A percentile compares a stretch with the other conserved stretches of the same genome.
Conservation (phyloP, 2,329 filamentous ascomycete genomes). For the Nemania diffusa region DNA sequence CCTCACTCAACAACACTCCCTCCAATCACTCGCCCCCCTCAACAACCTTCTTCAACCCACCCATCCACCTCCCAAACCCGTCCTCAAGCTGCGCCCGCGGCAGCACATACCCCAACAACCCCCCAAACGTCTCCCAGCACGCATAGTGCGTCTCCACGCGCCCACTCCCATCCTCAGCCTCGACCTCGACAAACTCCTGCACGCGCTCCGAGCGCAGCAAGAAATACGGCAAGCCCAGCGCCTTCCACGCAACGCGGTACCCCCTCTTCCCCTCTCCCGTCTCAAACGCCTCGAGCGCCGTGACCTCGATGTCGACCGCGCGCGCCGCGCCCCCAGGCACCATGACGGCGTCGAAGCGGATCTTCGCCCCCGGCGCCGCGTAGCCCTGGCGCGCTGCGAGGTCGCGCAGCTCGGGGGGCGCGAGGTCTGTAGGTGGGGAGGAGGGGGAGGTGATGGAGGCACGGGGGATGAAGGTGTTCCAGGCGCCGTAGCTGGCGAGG, state of each 20-base stretch:
- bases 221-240: conserved; percentile 22
- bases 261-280: background rate
- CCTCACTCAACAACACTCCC: background rate
- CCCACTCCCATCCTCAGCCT: background rate
- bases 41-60: conserved; percentile 29
- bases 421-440: background rate
- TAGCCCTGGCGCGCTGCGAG: conserved; percentile 4
- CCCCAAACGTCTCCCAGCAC: conserved; percentile 37
- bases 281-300: conserved; percentile 23
- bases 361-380: conserved; percentile 21
- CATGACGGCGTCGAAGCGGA: conserved; percentile 34
- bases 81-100: conserved; percentile 29
- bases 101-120: conserved; percentile 23
- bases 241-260: conserved; percentile 34
- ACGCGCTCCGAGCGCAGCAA: conserved; percentile 35
- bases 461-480: conserved; percentile 33
- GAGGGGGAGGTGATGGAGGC: conserved; percentile 10
- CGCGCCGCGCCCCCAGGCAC: conserved; percentile 14
- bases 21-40: conserved; percentile 10
- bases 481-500: conserved; percentile 20
- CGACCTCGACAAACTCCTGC: conserved; percentile 32
- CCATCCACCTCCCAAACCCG: conserved; percentile 34
- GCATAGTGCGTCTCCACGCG: conserved; percentile 25
- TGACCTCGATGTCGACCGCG: conserved; percentile 32
- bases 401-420: background rate